phyloP scores from a whole-genome alignment of 2,329 filamentous ascomycete species.

The Paraconiothyrium sp. region DNA sequence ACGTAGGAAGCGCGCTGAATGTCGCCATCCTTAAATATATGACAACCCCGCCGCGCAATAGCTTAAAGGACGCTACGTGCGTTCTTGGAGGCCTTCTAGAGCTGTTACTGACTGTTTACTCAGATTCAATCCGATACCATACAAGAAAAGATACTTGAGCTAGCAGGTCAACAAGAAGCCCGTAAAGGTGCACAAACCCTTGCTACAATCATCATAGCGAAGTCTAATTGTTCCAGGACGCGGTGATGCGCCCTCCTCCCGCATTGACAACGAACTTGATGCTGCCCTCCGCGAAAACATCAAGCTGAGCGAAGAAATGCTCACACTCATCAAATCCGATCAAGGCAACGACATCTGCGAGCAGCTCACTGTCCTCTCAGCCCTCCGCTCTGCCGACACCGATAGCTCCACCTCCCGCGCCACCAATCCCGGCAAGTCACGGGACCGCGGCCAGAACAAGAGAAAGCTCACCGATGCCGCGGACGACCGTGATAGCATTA shows the following conservation, averaged over 20 bases:
- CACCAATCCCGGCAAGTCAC: slow-evolving; percentile 47
- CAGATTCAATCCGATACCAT: slow-evolving; percentile 44
- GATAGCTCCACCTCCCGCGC: slow-evolving; percentile 46
- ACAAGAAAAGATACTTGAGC: slow-evolving; percentile 43
- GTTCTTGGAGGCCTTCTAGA: neutral
- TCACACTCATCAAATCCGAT: slow-evolving; percentile 54
- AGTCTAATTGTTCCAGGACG: slow-evolving; percentile 36
- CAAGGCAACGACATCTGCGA: slow-evolving; percentile 53
- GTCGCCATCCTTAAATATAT: neutral
- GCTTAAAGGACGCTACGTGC: neutral
- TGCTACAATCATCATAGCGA: slow-evolving; percentile 13
- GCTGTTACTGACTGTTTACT: slow-evolving; percentile 15
- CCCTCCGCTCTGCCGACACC: slow-evolving; percentile 58
- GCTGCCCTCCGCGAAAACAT: slow-evolving; percentile 59
- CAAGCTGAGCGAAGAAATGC: slow-evolving; percentile 57
- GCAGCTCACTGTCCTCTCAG: slow-evolving; percentile 57
- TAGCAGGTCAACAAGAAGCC: slow-evolving; percentile 40
- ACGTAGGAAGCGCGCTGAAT: neutral
- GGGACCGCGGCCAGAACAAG: slow-evolving; percentile 48
- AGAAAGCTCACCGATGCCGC: slow-evolving; percentile 46
- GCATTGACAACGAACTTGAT: slow-evolving; percentile 58
- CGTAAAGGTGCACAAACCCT: slow-evolving; percentile 32
- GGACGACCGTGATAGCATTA: slow-evolving; percentile 51
- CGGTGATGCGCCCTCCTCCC: slow-evolving; percentile 46
- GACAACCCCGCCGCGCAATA: neutral